These are phyloP conservation scores for Pichia terricola DNA, from an alignment of 1,139 yeast genomes.

Conservation along the genomic window DNA sequence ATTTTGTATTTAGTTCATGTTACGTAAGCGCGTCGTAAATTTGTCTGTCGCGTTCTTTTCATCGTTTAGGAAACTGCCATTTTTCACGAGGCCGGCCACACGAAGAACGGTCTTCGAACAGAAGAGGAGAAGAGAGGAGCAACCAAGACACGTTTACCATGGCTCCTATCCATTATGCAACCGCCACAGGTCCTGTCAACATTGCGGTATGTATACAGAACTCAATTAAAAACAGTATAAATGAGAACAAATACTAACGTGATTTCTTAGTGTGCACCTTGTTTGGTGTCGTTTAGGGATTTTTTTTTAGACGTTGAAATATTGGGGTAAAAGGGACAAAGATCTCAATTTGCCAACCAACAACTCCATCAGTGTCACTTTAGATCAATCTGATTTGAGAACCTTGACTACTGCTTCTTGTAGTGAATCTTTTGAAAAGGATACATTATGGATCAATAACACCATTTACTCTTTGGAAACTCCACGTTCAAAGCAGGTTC, in stretches of 20 bases:
- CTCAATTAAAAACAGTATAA: no score
- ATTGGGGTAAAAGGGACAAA: slow-evolving; percentile 97
- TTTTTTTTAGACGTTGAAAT: slow-evolving; percentile 42
- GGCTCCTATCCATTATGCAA: slow-evolving; percentile 45
- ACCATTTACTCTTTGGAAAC: slow-evolving; percentile 27
- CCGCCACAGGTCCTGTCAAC: slow-evolving; percentile 94
- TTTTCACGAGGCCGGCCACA: no score
- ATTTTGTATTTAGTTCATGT: background rate
- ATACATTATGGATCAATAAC: slow-evolving; percentile 80
- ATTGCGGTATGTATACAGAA: slow-evolving; percentile 42
- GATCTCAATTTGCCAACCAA: slow-evolving; percentile 86
- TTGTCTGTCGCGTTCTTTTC: background rate
- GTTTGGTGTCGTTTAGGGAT: background rate
- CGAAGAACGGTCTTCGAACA: no score
- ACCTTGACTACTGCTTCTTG: slow-evolving; percentile 87
- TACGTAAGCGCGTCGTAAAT: background rate
- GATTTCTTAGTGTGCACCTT: slow-evolving; percentile 23
- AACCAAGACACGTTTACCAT: no score
- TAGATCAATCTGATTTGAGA: slow-evolving; percentile 80
- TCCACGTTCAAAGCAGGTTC: slow-evolving; percentile 71
- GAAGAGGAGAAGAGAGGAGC: no score
- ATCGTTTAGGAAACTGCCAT: no score
- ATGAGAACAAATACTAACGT: slow-evolving; percentile 27
- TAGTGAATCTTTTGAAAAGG: slow-evolving; percentile 44
- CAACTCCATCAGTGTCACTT: slow-evolving; percentile 88